Base-by-base conservation (phyloP, 306 rosid species). In the Vigna mungo region DNA sequence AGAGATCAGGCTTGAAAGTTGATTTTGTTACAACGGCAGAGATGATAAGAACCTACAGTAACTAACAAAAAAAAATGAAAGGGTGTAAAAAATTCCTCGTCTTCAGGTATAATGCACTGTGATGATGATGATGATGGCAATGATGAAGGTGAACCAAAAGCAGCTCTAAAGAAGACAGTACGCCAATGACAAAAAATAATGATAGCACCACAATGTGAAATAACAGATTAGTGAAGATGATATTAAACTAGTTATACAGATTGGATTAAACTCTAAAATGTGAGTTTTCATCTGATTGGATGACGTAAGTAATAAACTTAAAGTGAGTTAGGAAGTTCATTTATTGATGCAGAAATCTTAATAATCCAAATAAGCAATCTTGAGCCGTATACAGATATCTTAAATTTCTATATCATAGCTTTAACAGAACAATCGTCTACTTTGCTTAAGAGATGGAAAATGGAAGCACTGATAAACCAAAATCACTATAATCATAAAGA, bases 371-470 rank as follows among this genome's bases (percentile, higher is more conserved):
- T 30, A 61, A 14, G 12, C 43, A 60, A 14, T 60, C 20, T 32
- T 32, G 44, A 61, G 23, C 13, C 11, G 16, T 61, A 2, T 6
- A 61, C 44, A 55, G 4, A 27, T 18, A 30, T 39, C 54, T 68
- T 27, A 47, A 60, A 81, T 62, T 68, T 75, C 74, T 14, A 60
- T 14, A 68, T 68, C 76, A 36, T 60, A 34, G 72, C 51, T 36
- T 75, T 27, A 17, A 44, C 77, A 49, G 44, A 65, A 65, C 66
- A 64, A 62, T 61, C 36, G 60, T 61, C 44, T 52, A 30, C 72
- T 6, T 53, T 73, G 9, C 25, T 67, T 20, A 63, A 65, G 53
- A 44, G 21, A 75, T 69, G 25, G 17, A 10, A 75, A 47, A 61
- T 13, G 16, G 43, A 66, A 51, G 56, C 20, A 67, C 13, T 75